Conservation (phyloP, 2,329 filamentous ascomycete species). For the Diatrype stigma region DNA sequence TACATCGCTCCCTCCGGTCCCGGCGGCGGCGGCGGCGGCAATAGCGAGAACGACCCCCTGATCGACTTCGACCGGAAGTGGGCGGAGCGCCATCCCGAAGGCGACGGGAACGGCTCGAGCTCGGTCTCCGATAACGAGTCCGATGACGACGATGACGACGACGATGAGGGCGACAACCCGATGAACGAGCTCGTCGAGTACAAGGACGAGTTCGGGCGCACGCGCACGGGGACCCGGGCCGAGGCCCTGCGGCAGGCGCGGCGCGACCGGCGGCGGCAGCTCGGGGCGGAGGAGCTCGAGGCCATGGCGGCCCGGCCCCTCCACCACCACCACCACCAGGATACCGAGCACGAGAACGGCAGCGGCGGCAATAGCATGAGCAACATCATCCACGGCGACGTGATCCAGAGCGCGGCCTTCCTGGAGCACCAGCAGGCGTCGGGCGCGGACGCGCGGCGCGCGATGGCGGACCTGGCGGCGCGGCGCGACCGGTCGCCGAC, state of each 20-base stretch:
- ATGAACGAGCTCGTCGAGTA: conserved; percentile 72
- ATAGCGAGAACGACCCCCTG: conserved; percentile 62
- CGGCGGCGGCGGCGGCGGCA: conserved; percentile 29
- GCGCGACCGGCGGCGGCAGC: conserved; percentile 45
- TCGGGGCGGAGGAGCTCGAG: conserved; percentile 59
- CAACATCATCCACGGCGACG: conserved; percentile 84
- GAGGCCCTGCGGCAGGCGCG: conserved; percentile 63
- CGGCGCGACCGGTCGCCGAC: conserved; percentile 77
- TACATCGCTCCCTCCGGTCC: conserved; percentile 57
- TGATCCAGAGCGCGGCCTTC: conserved; percentile 80
- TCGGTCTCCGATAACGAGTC: conserved; percentile 63
- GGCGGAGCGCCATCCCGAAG: conserved; percentile 66
- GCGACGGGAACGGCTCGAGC: conserved; percentile 27
- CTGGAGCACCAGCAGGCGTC: conserved; percentile 74
- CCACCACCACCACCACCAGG: no score
- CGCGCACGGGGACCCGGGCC: conserved; percentile 65
- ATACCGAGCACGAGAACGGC: no score
- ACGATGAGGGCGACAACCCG: conserved; percentile 35
- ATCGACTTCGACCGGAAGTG: conserved; percentile 97
- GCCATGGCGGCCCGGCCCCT: conserved; percentile 60
- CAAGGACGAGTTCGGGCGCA: conserved; percentile 88
- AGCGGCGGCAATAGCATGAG: conserved; percentile 59
- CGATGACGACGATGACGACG: conserved; percentile 38
- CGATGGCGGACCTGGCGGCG: conserved; percentile 74
- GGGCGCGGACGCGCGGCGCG: conserved; percentile 33